Evolutionary conservation across 495 filamentous ascomycete genomes (phyloP), one percentile per base, ranked within the genome.

Genomic region (Chaetomium tenue): DNA sequence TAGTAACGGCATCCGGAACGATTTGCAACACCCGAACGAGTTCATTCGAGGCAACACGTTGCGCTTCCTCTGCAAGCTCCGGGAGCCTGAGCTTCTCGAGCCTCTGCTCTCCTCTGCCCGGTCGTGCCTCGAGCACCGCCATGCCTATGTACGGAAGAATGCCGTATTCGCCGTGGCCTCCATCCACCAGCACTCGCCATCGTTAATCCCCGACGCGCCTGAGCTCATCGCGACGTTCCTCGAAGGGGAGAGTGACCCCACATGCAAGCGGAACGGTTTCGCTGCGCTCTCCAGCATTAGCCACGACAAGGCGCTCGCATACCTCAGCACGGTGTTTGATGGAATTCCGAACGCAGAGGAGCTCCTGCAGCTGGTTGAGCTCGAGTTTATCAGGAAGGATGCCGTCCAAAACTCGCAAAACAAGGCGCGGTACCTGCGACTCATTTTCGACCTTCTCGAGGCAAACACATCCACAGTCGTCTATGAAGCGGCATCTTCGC

Each of bases 191-290:
- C 92, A 97, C 78, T 93, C 91, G 28, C 92, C 94, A 63, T 86
- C 87, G 61, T 82, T 99, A 44, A 96, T 99, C 66, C 95, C 95
- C 50, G 95, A 99, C 75, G 95, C 93, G 11, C 89, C 95, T 39
- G 95, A 99, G 66, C 84, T 98, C 50, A 87, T 99, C 60, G 86
- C 91, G 63, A 87, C 85, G 0, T 98, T 98, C 83, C 84, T 99
- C 52, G 91, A 93, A 64, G 83, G 85, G 47, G 95, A 99, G 78
- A 97, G 85, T 66, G 95, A 99, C 75, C 84, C 89, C 61, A 98
- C 95, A 18, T 98, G 93, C 88, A 98, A 97, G 83, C 85, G 95
- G 69, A 99, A 99, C 77, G 95, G 93, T 26, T 99, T 98, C 67
- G 91, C 91, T 50, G 93, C 95, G 9, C 82, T 99, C 42, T 85